Evolutionary conservation across 2,329 filamentous ascomycete genomes (phyloP), one percentile per base, ranked within the genome.

Genomic region (Corynespora cassiicola): DNA sequence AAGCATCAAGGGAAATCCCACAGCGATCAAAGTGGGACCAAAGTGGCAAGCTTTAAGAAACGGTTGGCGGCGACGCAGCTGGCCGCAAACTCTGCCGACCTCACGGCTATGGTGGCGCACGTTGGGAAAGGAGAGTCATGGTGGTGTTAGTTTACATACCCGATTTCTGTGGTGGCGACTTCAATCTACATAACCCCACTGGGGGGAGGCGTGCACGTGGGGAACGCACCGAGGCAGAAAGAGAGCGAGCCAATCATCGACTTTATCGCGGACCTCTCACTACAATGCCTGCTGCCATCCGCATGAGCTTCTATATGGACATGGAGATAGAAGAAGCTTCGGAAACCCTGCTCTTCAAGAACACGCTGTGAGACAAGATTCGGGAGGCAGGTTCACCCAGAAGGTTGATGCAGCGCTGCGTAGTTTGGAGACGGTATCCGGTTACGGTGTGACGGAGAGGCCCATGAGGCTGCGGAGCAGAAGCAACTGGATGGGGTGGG

Each of bases 301-400:
- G 32, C 21, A 50, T 39, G 6, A n/a, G 25, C 45, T 49, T 49
- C 19, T 14, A 31, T 18, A 45, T 42, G 7, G 35, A 34, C 14
- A 26, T 45, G 25, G 36, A 37, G 16, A n/a, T 19, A 33, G 4
- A 29, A 25, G 31, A 43, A 36, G 26, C 18, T 19, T 28, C 38
- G 22, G 42, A 46, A 36, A 28, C 42, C 26, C 46, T 46, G 25
- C 30, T 50, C 19, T 22, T 50, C 19, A 50, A 47, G 43, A 47
- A 47, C 23, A 36, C 47, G 27, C 43, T 33, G 28, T 50, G 40
- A 40, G 37, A 47, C 24, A 42, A 40, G 35, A 47, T 44, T 22
- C 41, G 37, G 26, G 29, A n/a, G n/a, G n/a, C n/a, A n/a, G n/a
- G n/a, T n/a, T n/a, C n/a, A n/a, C n/a, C n/a, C n/a, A n/a, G n/a